Percentiles rank a stretch among this genome's conserved stretches.
Conservation (phyloP, 768 basidiomycete species). For the Antrodiella citrinella region DNA sequence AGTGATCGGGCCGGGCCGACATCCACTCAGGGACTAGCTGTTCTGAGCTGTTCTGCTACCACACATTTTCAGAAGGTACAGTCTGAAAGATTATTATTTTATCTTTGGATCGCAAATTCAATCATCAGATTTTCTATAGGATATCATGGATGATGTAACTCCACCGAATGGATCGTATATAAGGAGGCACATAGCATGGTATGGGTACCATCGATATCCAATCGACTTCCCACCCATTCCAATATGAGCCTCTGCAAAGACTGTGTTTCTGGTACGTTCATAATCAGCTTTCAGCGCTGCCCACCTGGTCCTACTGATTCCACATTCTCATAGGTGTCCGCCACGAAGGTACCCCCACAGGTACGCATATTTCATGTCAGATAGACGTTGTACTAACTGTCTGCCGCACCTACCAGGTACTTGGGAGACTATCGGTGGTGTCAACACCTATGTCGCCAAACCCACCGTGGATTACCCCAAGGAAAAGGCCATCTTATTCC, state of each 20-base stretch:
- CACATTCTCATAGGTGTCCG: slow-evolving; percentile 19
- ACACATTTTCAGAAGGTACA: too few species aligned
- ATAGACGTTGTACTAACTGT: neutral
- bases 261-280: slow-evolving; percentile 3
- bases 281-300: neutral
- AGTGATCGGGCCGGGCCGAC: too few species aligned
- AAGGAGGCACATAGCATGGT: neutral
- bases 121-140: neutral
- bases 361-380: slow-evolving; percentile 12
- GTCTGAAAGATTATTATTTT: neutral
- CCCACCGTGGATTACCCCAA: slow-evolving; percentile 28
- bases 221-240: neutral
- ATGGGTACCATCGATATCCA: neutral
- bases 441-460: slow-evolving; percentile 33
- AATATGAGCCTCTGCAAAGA: slow-evolving; percentile 9
- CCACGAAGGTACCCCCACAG: slow-evolving; percentile 29
- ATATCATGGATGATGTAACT: neutral
- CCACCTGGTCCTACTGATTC: neutral
- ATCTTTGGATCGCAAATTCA: neutral
- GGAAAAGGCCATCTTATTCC: slow-evolving; percentile 29
- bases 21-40: too few species aligned
- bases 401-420: slow-evolving; percentile 20
- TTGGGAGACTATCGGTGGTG: slow-evolving; percentile 28
- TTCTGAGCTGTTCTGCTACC: too few species aligned
- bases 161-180: neutral